Percentiles rank a stretch among this genome's conserved stretches.
Conservation (phyloP, 2,329 filamentous ascomycete species). For the Aspergillus puulaauensis region DNA sequence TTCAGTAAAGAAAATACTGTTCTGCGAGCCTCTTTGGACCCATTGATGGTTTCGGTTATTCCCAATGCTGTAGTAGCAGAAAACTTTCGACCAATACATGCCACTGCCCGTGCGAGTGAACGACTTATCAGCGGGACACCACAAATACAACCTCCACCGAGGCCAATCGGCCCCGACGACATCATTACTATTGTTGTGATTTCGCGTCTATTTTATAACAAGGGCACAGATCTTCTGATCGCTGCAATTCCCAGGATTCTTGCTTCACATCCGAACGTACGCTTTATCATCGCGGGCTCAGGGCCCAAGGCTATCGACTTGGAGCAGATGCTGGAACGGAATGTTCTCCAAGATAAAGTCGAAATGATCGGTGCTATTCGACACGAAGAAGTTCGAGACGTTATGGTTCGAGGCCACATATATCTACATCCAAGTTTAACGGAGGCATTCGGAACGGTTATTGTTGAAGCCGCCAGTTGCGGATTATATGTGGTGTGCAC, state of each 20-base stretch:
- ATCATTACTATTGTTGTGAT: conserved; percentile 96
- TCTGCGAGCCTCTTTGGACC: conserved; percentile 87
- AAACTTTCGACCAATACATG: conserved; percentile 77
- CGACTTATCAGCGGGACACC: conserved; percentile 21
- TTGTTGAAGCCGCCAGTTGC: conserved; percentile 94
- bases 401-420: conserved; percentile 96
- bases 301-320: conserved; percentile 96
- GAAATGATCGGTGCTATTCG: conserved; percentile 88
- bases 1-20: conserved; percentile 95
- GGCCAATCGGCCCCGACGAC: conserved; percentile 75
- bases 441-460: conserved; percentile 95
- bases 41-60: conserved; percentile 95
- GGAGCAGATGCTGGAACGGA: conserved; percentile 96
- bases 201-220: conserved; percentile 97
- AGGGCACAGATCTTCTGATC: conserved; percentile 95
- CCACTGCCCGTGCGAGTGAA: conserved; percentile 42
- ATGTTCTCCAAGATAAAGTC: conserved; percentile 89
- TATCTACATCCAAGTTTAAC: conserved; percentile 94
- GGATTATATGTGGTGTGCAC: conserved; percentile 96
- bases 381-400: conserved; percentile 93
- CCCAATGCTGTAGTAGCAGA: conserved; percentile 96
- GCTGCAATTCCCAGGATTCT: conserved; percentile 92
- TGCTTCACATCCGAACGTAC: conserved; percentile 83
- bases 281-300: conserved; percentile 94
- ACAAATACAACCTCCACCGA: conserved; percentile 55